Evolutionary conservation across 148 eudicot species (phyloP).

Genomic region (Drosera capensis): DNA sequence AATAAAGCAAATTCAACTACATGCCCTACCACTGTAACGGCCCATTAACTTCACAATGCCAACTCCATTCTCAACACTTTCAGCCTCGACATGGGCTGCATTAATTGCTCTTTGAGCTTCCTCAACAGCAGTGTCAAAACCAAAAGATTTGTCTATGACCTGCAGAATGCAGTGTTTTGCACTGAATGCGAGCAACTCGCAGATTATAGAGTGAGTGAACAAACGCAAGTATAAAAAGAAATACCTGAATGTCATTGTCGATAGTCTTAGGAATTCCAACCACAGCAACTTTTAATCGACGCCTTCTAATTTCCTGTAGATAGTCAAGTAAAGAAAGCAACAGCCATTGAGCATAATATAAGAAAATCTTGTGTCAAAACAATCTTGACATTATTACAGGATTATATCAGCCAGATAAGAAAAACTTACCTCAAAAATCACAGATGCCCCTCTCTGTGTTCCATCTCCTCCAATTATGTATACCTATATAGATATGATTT

Average conservation of each 20-base stretch:
- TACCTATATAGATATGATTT: conserved; percentile 25
- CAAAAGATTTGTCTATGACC: conserved; percentile 1
- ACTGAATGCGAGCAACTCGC: too few species aligned
- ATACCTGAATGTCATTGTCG: conserved; percentile 1
- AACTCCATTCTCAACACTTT: not conserved
- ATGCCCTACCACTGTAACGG: conserved; percentile 1
- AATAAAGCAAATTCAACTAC: too few species aligned
- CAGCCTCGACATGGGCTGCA: conserved; percentile 1
- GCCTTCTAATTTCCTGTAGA: conserved; percentile 44
- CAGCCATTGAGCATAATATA: not conserved
- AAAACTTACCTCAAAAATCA: conserved; percentile 30
- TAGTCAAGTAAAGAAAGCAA: not conserved
- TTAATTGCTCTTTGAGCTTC: conserved; percentile 1
- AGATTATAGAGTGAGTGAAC: too few species aligned
- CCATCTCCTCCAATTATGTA: conserved; percentile 18
- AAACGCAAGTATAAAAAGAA: not conserved
- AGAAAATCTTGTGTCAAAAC: not conserved
- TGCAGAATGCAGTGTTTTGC: too few species aligned
- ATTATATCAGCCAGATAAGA: not conserved
- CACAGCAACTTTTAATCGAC: conserved; percentile 44
- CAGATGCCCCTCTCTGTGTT: conserved; percentile 54
- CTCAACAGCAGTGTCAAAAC: not conserved
- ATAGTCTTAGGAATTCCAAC: conserved; percentile 27
- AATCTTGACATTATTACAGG: not conserved
- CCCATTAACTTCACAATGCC: conserved; percentile 1